Evolutionary conservation across 768 basidiomycete genomes (phyloP), one percentile per base, ranked within the genome.

Genomic region (Auricularia auricula-judae): DNA sequence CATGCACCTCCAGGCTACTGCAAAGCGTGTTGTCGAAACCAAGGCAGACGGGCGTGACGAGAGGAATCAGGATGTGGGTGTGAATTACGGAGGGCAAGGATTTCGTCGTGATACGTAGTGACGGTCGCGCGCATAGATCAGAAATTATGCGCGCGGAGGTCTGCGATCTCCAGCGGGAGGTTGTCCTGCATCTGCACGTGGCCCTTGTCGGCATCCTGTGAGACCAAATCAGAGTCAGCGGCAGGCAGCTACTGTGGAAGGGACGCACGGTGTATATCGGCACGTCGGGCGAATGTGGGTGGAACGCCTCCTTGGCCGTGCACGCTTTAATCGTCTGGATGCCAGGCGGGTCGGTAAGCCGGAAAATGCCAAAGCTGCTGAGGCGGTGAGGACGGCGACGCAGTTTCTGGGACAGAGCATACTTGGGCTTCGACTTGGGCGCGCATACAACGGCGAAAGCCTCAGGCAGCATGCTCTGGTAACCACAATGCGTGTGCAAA

Each of bases 391-490:
- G 14, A 34, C 35, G 65, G 44, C n/a, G 56, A 47, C 62, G 36
- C 33, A 61, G 42, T 43, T 58, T 64, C 8, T 39, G 68, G 51
- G 66, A 60, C 62, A 68, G 34, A 64, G 54, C 29, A 56, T 74
- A 91, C 88, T 83, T 86, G 0, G 92, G 93, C 21, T 80, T 84
- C 1, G 84, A 86, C 59, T 82, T 84, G 0, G 93, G 93, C 3
- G 93, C 91, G 70, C 91, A 94, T 16, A 97, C 93, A 44, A 96
- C 89, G 0, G 93, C 93, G 72, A 96, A 91, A 0, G 91, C 93
- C 71, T 97, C 93, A 0, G 89, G 89, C 3, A 97, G 81, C 87
- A 93, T 93, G 42, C 84, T 74, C 69, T 96, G 93, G 76, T 94
- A 97, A 7, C 84, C 87, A 1, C 89, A 86, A 73, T 95, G 93